Base-by-base conservation (phyloP, 129 eudicot genomes). In the Pseudognaphalium luteoalbum region DNA sequence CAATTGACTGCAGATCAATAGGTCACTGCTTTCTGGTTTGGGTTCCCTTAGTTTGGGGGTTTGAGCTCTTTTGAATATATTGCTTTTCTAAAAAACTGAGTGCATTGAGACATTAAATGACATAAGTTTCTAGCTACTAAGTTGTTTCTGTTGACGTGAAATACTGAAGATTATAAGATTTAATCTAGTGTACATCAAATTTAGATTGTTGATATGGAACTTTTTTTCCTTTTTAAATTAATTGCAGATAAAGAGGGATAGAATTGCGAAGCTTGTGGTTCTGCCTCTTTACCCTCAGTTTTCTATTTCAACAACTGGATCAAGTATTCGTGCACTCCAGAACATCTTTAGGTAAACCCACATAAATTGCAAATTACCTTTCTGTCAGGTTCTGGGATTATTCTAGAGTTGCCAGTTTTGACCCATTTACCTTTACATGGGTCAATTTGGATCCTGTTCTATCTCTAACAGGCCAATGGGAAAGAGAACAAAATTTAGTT, bases 1-100 rank as follows among this genome's bases (percentile, higher is more conserved):
- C 97, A 90, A 86, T 93, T 93, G 97, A 90, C 98, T 93, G 97
- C 97, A 90, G 98, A 93, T 93, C 98, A 93, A 93, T 87, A 90
- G 97, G 98, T 93, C 98, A 90, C 96, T 92, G 97, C 97, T 93
- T 93, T 32, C 2, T 32, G 34, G 34, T 2, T 32, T 32, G 34
- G 34, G 2, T 32, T 0, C 4, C 34, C 28, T 25, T 25, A 25
- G 28, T 25, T 25, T 25, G 28, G 28, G 28, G 28, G 28, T 25
- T 25, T 25, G 28, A 25, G 28, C 28, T 25, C 28, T 25, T 25
- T 32, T 32, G 34, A 32, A 32, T 32, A 32, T 32, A 32, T 32
- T 4, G 4, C 34, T 32, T 32, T 32, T 32, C 4, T 2, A 32
- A 2, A 32, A 32, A 32, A 2, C 3, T 32, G 4, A 32, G 34